Evolutionary conservation across 257 asterid genomes (phyloP).

Genomic region (Solanum arcanum): DNA sequence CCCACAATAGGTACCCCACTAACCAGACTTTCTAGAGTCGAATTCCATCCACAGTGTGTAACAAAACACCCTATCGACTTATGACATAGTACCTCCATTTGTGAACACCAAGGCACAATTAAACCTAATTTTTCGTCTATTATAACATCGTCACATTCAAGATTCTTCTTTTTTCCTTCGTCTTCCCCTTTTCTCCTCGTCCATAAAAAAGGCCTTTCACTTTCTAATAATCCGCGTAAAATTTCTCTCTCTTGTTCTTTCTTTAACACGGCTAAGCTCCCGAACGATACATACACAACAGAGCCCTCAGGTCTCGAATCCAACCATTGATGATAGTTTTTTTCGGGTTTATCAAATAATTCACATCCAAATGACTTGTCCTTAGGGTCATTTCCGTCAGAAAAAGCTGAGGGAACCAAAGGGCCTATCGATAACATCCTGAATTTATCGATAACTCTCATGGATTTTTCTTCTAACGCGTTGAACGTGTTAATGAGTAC

Average conservation of each 20-base stretch:
- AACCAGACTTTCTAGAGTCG: not conserved
- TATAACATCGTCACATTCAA: not conserved
- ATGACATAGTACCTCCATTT: not conserved
- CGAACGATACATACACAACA: constrained; percentile 42
- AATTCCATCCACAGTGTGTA: not conserved
- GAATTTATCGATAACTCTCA: not conserved
- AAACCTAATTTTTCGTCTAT: not conserved
- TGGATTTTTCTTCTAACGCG: not conserved
- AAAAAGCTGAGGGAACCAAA: not conserved
- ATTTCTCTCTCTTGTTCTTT: not conserved
- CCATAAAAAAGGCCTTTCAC: not conserved
- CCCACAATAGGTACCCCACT: not conserved
- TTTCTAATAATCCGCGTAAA: not conserved
- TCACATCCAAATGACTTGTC: constrained; percentile 42
- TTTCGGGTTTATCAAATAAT: constrained; percentile 7
- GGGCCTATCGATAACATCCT: not conserved
- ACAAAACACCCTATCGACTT: not conserved
- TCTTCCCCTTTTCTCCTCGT: not conserved
- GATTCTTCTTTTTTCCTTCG: not conserved
- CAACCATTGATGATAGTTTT: constrained; percentile 33
- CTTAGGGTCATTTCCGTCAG: not conserved
- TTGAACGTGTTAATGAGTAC: not conserved
- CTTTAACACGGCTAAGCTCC: not conserved
- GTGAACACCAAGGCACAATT: not conserved
- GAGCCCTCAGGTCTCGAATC: constrained; percentile 21